Evolutionary conservation across 805 yeast genomes (phyloP).

Genomic region (Yarrowia phangngaensis): DNA sequence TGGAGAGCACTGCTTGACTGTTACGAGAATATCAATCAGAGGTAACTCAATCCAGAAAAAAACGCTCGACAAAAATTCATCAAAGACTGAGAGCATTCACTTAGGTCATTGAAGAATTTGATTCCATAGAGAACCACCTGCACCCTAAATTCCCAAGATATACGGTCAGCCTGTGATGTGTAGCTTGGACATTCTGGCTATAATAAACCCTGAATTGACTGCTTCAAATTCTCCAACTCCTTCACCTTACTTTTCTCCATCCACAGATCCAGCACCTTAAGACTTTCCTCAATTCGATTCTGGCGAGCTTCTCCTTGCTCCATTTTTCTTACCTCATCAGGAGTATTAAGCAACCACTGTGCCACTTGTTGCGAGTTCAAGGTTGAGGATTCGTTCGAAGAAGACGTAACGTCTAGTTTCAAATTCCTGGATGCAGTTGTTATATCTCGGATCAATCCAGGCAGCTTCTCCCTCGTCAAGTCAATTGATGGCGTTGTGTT

Average conservation of each 20-base stretch:
- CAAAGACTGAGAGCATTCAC: too few species aligned
- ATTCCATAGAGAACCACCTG: too few species aligned
- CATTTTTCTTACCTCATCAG: neutral
- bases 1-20: too few species aligned
- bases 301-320: constrained; percentile 1
- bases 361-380: constrained; percentile 13
- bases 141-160: too few species aligned
- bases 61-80: too few species aligned
- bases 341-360: constrained; percentile 9
- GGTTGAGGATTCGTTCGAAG: neutral
- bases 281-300: constrained; percentile 2
- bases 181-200: too few species aligned
- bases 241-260: constrained; percentile 4
- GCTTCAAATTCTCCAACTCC: constrained; percentile 3
- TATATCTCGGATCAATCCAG: constrained; percentile 2
- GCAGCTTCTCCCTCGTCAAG: neutral
- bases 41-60: too few species aligned
- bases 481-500: constrained; percentile 1
- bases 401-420: neutral
- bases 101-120: too few species aligned
- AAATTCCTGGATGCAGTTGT: constrained; percentile 2
- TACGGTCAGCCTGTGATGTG: too few species aligned
- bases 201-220: constrained; percentile 2
- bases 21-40: too few species aligned
- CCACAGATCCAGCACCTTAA: constrained; percentile 7